Evolutionary conservation across 2,329 filamentous ascomycete species (phyloP).

Genomic region (Mycosphaerella sp.): DNA sequence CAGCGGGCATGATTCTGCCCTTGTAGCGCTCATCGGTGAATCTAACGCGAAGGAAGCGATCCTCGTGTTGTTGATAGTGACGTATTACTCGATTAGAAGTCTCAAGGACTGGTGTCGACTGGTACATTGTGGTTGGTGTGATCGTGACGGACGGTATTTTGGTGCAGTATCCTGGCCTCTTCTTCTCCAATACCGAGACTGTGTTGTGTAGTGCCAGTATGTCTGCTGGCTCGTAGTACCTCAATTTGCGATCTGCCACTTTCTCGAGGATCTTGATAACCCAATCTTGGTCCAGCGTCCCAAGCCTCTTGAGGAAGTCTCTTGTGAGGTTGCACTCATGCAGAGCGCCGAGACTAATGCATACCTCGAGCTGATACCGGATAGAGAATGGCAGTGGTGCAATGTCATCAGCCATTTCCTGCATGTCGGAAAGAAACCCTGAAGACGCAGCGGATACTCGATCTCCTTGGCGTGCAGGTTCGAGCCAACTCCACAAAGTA

Average conservation of each 20-base stretch:
- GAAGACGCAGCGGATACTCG: neutral
- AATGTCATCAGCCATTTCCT: conserved; percentile 15
- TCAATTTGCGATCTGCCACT: conserved; percentile 57
- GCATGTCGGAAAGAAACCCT: conserved; percentile 13
- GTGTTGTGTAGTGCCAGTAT: conserved; percentile 54
- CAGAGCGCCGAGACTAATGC: conserved; percentile 71
- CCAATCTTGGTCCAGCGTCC: conserved; percentile 39
- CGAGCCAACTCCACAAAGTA: conserved; percentile 13
- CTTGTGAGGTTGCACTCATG: conserved; percentile 66
- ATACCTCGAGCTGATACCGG: conserved; percentile 87
- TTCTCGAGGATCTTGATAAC: conserved; percentile 68
- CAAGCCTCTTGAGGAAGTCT: conserved; percentile 60
- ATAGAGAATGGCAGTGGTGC: conserved; percentile 54
- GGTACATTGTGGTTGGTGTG: conserved; percentile 77
- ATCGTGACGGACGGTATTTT: conserved; percentile 69
- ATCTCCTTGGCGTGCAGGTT: neutral
- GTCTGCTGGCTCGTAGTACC: conserved; percentile 62
- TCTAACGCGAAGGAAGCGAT: conserved; percentile 81
- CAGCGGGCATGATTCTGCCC: conserved; percentile 34
- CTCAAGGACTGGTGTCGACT: conserved; percentile 71
- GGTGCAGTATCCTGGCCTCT: conserved; percentile 60
- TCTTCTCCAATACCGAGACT: conserved; percentile 27
- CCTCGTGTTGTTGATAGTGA: conserved; percentile 58
- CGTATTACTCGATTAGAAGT: conserved; percentile 82
- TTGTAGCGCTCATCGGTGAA: conserved; percentile 73